Evolutionary conservation across 1,284 basidiomycete genomes (phyloP).

Genomic region (Cystobasidium sp.): DNA sequence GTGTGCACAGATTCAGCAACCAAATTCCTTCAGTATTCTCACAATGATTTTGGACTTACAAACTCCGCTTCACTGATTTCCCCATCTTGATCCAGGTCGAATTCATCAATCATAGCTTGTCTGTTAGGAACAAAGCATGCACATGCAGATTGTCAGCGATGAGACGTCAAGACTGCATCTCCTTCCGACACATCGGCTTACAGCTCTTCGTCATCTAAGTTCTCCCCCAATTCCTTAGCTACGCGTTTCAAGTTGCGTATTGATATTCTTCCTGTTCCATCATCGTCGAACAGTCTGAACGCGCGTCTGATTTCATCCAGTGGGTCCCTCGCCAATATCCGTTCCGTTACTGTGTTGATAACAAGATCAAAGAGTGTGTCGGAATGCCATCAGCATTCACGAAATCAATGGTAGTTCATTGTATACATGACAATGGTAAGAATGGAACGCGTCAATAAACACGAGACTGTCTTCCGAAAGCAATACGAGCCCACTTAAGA

Average conservation of each 20-base stretch:
- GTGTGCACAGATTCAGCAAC: not conserved
- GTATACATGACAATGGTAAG: not conserved
- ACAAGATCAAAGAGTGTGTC: constrained; percentile 3
- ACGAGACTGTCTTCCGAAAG: not conserved
- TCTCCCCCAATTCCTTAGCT: constrained; percentile 95
- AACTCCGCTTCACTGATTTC: constrained; percentile 96
- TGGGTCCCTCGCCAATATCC: constrained; percentile 89
- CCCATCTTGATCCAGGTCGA: constrained; percentile 97
- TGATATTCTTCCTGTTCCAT: constrained; percentile 91
- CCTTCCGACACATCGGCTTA: no score
- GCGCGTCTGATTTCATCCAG: constrained; percentile 95
- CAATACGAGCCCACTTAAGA: constrained; percentile 52
- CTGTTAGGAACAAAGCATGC: constrained; percentile 65
- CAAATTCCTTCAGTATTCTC: not conserved
- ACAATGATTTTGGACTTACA: constrained; percentile 58
- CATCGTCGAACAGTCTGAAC: constrained; percentile 95
- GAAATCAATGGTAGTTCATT: not conserved
- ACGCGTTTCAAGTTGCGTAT: constrained; percentile 88
- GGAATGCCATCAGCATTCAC: not conserved
- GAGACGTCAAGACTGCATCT: no score
- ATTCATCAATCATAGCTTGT: constrained; percentile 99
- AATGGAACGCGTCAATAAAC: constrained; percentile 29
- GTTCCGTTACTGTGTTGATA: constrained; percentile 77
- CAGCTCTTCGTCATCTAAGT: constrained; percentile 96
- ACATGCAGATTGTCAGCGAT: no score